Conservation (phyloP, 2,329 filamentous ascomycete species). For the Talaromyces albobiverticillius region DNA sequence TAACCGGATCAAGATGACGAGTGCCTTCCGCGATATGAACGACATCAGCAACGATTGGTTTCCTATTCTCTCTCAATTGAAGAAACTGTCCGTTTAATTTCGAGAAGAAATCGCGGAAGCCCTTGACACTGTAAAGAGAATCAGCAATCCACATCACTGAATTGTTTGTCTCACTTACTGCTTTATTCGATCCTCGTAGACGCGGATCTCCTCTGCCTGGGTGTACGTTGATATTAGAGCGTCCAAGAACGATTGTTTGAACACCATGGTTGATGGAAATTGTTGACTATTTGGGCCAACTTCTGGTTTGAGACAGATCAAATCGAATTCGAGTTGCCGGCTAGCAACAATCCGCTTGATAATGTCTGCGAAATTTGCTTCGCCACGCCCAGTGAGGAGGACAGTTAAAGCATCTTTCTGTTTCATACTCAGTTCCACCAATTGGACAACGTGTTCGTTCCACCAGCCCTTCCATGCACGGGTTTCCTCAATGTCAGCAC, state of each 20-base stretch:
- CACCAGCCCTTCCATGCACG: conserved; percentile 91
- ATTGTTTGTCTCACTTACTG: conserved; percentile 40
- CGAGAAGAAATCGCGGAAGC: conserved; percentile 80
- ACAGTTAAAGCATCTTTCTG: conserved; percentile 83
- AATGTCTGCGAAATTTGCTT: conserved; percentile 72
- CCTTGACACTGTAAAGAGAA: conserved; percentile 56
- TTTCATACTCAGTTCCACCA: conserved; percentile 75
- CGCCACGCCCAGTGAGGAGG: conserved; percentile 80
- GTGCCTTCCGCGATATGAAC: conserved; percentile 78
- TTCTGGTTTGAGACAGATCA: conserved; percentile 81
- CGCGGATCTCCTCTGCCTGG: conserved; percentile 72
- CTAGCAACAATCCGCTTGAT: conserved; percentile 76
- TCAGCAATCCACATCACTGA: not conserved
- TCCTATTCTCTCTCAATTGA: conserved; percentile 49
- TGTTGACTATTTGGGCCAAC: conserved; percentile 75
- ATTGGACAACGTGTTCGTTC: conserved; percentile 83
- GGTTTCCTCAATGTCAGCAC: conserved; percentile 74
- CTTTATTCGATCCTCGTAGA: conserved; percentile 63
- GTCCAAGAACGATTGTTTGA: conserved; percentile 83
- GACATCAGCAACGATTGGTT: conserved; percentile 72
- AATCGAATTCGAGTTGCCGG: conserved; percentile 80
- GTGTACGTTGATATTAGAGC: conserved; percentile 83
- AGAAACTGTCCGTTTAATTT: conserved; percentile 67
- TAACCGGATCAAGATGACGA: conserved; percentile 70
- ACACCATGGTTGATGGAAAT: conserved; percentile 80